Percentiles rank a stretch among this genome's conserved stretches.
Conservation (phyloP, 805 yeast species). For the Nakazawaea ishiwadae region DNA sequence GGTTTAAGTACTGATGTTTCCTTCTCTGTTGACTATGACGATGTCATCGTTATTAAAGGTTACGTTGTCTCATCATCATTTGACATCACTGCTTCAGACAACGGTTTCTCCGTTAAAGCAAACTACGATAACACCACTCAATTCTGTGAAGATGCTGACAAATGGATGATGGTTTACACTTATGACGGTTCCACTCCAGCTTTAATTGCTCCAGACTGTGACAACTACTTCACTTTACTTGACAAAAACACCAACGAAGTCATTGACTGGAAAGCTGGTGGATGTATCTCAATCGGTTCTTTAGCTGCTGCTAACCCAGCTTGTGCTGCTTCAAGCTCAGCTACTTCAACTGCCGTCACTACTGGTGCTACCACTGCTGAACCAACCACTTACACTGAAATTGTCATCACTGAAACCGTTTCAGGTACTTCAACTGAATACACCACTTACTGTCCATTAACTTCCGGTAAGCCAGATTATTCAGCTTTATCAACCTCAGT, state of each 20-base stretch:
- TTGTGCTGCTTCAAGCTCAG: conserved; percentile 1
- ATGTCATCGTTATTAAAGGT: conserved; percentile 12
- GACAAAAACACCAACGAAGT: conserved; percentile 1
- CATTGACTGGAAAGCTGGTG: conserved; percentile 13
- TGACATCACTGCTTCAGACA: conserved; percentile 5
- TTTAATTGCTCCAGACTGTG: conserved; percentile 14
- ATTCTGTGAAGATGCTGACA: conserved; percentile 10
- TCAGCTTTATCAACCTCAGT: conserved; percentile 10
- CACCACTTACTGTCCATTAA: conserved; percentile 20
- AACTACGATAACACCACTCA: conserved; percentile 7
- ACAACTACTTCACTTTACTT: conserved; percentile 12
- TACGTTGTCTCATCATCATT: conserved; percentile 9
- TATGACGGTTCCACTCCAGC: conserved; percentile 13
- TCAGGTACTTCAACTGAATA: conserved; percentile 16
- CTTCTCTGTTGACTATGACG: conserved; percentile 11
- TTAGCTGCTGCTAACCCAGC: conserved; percentile 9
- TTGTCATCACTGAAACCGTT: conserved; percentile 12
- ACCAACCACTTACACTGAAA: conserved; percentile 13
- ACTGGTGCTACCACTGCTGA: conserved; percentile 14
- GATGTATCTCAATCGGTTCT: conserved; percentile 13
- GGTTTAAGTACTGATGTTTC: conserved; percentile 8
- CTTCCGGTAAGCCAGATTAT: conserved; percentile 11
- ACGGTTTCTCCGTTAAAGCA: conserved; percentile 10
- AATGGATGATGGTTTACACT: conserved; percentile 12
- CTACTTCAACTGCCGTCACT: conserved; percentile 2